Evolutionary conservation across 805 yeast species (phyloP).

Genomic region (Spathaspora hagerdaliae): DNA sequence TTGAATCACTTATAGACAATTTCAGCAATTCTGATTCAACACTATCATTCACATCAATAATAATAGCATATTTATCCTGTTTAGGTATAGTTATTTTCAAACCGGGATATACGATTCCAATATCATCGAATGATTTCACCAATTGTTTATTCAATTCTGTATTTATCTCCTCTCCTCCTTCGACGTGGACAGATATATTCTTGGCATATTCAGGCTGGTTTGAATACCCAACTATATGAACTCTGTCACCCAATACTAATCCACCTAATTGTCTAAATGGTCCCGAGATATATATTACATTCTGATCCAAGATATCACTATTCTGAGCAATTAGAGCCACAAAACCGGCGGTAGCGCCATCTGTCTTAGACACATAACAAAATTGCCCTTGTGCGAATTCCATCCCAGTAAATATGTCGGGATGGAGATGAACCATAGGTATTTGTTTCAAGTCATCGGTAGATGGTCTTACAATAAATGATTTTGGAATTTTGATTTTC

Average conservation of each 20-base stretch:
- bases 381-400: conserved; percentile 45
- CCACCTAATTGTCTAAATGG: conserved; percentile 31
- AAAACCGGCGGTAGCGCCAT: conserved; percentile 43
- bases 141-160: conserved; percentile 11
- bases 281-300: conserved; percentile 24
- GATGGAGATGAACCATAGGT: conserved; percentile 38
- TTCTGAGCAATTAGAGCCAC: conserved; percentile 40
- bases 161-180: neutral
- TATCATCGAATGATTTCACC: conserved; percentile 44
- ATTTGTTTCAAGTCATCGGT: conserved; percentile 7
- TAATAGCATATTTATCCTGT: conserved; percentile 14
- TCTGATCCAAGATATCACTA: conserved; percentile 21
- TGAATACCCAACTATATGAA: conserved; percentile 41
- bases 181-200: conserved; percentile 1
- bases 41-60: conserved; percentile 24
- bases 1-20: conserved; percentile 24
- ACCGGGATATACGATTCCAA: conserved; percentile 63
- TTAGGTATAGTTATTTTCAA: conserved; percentile 18
- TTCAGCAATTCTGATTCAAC: conserved; percentile 33
- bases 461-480: conserved; percentile 38
- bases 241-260: conserved; percentile 45
- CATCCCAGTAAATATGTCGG: conserved; percentile 42
- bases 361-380: conserved; percentile 38
- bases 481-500: conserved; percentile 37
- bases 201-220: conserved; percentile 32